Evolutionary conservation across 352 stramenopile species (phyloP).

Genomic region (Peronosclerospora sorghi): DNA sequence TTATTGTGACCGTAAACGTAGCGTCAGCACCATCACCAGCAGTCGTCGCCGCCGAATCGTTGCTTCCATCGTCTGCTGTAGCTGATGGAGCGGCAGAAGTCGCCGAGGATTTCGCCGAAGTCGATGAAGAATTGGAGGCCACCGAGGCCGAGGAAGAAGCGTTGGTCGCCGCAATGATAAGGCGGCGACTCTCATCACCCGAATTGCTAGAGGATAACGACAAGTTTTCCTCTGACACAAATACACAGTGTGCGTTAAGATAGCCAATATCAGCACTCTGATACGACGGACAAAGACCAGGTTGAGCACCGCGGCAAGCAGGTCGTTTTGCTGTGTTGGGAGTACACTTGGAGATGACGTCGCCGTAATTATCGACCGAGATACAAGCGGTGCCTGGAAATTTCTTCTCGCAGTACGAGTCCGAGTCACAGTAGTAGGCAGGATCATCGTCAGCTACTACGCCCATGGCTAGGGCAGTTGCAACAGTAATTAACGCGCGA

Average conservation of each 20-base stretch:
- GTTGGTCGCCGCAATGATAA: constrained; percentile 8
- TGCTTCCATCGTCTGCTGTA: constrained; percentile 3
- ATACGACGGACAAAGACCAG: constrained; percentile 70
- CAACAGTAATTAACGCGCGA: constrained; percentile 21
- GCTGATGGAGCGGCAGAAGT: constrained; percentile 4
- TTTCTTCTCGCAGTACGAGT: constrained; percentile 57
- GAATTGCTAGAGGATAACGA: constrained; percentile 16
- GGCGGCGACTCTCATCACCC: constrained; percentile 7
- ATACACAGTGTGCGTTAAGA: constrained; percentile 76
- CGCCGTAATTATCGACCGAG: constrained; percentile 62
- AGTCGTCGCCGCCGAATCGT: constrained; percentile 11
- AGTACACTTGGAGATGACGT: constrained; percentile 68
- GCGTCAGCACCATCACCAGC: constrained; percentile 14
- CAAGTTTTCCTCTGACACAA: constrained; percentile 50
- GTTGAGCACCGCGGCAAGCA: constrained; percentile 56
- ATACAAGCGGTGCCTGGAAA: constrained; percentile 70
- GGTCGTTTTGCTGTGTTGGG: constrained; percentile 65
- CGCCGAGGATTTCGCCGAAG: not conserved
- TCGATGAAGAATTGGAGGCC: not conserved
- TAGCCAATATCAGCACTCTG: constrained; percentile 60
- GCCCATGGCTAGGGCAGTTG: constrained; percentile 20
- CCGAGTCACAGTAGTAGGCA: constrained; percentile 49
- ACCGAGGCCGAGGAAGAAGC: constrained; percentile 2
- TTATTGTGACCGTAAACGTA: constrained; percentile 48
- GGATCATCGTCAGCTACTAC: constrained; percentile 19